A percentile compares a stretch with the other conserved stretches of the same genome.
Conservation (phyloP, 192 early-diverging fungal species). For the Linnemannia exigua region DNA sequence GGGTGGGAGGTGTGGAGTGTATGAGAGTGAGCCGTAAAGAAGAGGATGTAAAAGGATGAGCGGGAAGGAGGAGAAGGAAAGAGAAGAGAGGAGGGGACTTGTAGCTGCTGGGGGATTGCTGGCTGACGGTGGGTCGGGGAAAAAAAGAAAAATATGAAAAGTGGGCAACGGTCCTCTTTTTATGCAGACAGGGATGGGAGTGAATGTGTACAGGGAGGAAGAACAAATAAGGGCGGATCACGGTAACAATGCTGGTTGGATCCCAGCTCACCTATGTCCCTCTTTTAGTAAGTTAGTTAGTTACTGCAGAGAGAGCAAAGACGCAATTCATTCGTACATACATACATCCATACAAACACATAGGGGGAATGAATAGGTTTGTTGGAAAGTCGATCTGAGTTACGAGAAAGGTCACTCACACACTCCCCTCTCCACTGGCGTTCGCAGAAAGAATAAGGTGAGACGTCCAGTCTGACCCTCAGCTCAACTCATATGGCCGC, state of each 20-base stretch:
- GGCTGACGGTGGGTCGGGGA: not conserved
- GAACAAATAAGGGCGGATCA: not conserved
- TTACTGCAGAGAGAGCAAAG: not conserved
- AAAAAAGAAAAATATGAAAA: not conserved
- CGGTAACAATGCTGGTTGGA: not conserved
- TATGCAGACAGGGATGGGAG: not conserved
- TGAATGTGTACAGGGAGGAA: not conserved
- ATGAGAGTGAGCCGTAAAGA: not conserved
- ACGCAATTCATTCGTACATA: not conserved
- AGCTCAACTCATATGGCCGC: not conserved
- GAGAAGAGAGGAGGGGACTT: not conserved
- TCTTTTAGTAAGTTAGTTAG: too few species aligned
- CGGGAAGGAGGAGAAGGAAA: not conserved
- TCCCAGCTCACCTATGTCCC: not conserved
- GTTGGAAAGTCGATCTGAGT: not conserved
- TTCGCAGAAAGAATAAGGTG: not conserved
- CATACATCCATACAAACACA: too few species aligned
- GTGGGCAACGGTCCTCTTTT: not conserved
- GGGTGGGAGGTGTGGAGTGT: too few species aligned
- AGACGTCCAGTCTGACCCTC: not conserved
- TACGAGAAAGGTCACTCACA: not conserved
- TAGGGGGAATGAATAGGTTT: too few species aligned
- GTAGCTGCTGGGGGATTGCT: conserved; percentile 2
- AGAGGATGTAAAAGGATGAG: not conserved
- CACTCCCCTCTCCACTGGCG: too few species aligned